Conservation (phyloP, 177 flowering plant genomes). For the Vitis hybrid region DNA sequence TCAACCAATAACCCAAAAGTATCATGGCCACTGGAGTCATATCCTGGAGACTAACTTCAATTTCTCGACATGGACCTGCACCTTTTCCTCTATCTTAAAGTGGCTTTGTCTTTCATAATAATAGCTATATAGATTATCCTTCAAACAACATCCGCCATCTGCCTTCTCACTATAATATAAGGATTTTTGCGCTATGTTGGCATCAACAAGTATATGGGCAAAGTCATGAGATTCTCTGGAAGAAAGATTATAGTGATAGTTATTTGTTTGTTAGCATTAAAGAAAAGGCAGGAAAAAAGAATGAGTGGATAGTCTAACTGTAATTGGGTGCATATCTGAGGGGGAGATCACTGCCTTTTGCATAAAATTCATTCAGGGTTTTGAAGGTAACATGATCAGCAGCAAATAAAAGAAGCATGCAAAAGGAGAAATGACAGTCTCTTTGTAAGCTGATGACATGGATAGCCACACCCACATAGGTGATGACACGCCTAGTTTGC, state of each 20-base stretch:
- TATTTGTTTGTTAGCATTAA: slow-evolving; percentile 18
- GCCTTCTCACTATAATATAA: too few species aligned
- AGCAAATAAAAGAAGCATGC: too few species aligned
- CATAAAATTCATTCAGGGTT: background rate
- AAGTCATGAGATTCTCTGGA: slow-evolving; percentile 6
- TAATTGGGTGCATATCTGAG: slow-evolving; percentile 25
- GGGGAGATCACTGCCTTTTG: slow-evolving; percentile 15
- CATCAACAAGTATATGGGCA: background rate
- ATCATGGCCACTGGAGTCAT: background rate
- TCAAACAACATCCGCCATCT: too few species aligned
- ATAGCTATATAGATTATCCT: background rate
- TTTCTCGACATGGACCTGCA: background rate
- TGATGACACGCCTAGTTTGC: slow-evolving; percentile 14
- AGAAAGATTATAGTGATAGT: slow-evolving; percentile 9
- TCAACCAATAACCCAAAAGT: too few species aligned
- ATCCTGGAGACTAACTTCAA: background rate
- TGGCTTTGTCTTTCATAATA: background rate
- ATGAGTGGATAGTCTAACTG: slow-evolving; percentile 29
- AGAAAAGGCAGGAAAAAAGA: slow-evolving; percentile 4
- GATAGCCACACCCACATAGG: slow-evolving; percentile 11
- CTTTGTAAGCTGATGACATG: background rate
- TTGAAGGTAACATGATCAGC: background rate
- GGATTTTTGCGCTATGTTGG: too few species aligned
- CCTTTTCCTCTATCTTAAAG: slow-evolving; percentile 1
- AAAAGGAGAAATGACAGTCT: background rate